Evolutionary conservation across 2,329 filamentous ascomycete genomes (phyloP).

Genomic region (Ascochyta viciae-villosae): DNA sequence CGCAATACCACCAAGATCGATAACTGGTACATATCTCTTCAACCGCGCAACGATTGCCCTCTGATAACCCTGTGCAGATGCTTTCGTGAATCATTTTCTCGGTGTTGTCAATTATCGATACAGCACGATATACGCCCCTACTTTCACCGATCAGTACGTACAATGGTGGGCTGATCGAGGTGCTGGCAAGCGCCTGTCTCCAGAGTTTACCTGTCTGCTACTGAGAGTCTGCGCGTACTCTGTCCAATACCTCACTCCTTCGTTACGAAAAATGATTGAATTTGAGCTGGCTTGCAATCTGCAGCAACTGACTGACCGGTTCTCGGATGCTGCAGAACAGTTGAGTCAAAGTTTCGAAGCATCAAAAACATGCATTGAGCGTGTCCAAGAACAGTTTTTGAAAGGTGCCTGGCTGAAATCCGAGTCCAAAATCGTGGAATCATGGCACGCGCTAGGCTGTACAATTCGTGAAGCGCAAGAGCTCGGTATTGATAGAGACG

Average conservation of each 20-base stretch:
- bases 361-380: constrained; percentile 53
- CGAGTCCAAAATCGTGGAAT: constrained; percentile 56
- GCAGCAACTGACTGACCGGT: constrained; percentile 50
- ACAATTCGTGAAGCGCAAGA: constrained; percentile 59
- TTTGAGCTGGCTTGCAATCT: constrained; percentile 53
- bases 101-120: constrained; percentile 56
- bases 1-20: constrained; percentile 41
- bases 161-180: constrained; percentile 55
- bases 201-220: constrained; percentile 57
- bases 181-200: constrained; percentile 44
- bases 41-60: not conserved
- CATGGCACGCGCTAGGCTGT: constrained; percentile 56
- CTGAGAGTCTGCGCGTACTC: constrained; percentile 57
- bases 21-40: constrained; percentile 31
- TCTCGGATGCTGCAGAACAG: constrained; percentile 53
- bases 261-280: constrained; percentile 52
- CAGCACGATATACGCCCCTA: constrained; percentile 55
- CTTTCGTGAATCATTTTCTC: constrained; percentile 57
- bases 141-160: constrained; percentile 55
- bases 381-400: constrained; percentile 60
- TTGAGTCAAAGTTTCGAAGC: constrained; percentile 53
- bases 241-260: constrained; percentile 51
- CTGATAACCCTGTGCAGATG: constrained; percentile 43
- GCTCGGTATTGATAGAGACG: constrained; percentile 55
- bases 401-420: constrained; percentile 57